Evolutionary conservation across 1,139 yeast species (phyloP), one percentile per base, ranked within the genome.

Genomic region (Suhomyces anneliseae): DNA sequence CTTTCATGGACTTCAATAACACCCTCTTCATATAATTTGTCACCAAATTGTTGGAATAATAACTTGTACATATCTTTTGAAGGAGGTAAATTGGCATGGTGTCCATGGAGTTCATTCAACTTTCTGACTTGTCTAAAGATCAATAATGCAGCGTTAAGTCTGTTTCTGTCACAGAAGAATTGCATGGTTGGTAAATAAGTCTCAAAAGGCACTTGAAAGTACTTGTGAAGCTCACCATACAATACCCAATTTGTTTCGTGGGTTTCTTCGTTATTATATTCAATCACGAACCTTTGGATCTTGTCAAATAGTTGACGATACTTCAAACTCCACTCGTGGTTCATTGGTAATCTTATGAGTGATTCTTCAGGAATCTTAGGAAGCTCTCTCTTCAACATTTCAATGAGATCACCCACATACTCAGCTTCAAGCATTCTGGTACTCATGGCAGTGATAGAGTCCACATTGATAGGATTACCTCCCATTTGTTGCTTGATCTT

Each of bases 61-160:
- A 79, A 78, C 51, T 74, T 61, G 57, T 87, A 88, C 65, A 87
- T 81, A n/a, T 82, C 82, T 42, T 76, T 74, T 54, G 87, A 90
- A 0, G 95, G 89, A 10, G 85, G 82, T 7, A 76, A 58, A 50
- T 67, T 61, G 36, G 58, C 54, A 39, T 65, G 67, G 36, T 57
- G 60, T 1, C 84, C 85, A 43, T 81, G 83, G 15, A 78, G 69
- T 60, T 83, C 83, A 56, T 79, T 75, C 40, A 83, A 65, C 52
- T 74, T 72, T 53, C 84, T 78, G 68, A 87, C 69, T 53, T 81
- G 82, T 51, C 87, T 79, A 65, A 88, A 86, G 6, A 87, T 76
- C 27, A 78, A 66, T 43, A 86, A 68, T 1, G 95, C 82, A 14
- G 85, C 84, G 53, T 85, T 82, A 29, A 88, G 82, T 42, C 89